Evolutionary conservation across 371 early-diverging fungal species (phyloP).

Genomic region (Thermomucor indicae-seudaticae): DNA sequence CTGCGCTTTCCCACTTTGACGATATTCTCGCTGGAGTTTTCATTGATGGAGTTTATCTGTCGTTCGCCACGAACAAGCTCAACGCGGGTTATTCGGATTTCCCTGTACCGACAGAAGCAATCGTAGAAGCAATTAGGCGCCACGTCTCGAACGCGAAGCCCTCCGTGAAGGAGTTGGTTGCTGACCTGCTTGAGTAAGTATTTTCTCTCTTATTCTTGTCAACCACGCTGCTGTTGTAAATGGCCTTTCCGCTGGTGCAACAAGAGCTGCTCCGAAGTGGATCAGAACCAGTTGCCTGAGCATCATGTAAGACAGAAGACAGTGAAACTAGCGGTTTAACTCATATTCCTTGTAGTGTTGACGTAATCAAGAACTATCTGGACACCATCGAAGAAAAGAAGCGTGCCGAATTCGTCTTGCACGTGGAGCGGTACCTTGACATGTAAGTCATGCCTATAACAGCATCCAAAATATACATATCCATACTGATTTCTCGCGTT

Average conservation of each 20-base stretch:
- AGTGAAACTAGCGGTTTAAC: too few relatives aligned
- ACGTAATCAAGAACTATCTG: too few relatives aligned
- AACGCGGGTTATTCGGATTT: constrained; percentile 29
- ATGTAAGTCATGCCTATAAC: too few relatives aligned
- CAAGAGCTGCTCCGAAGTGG: constrained; percentile 19
- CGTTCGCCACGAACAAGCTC: constrained; percentile 70
- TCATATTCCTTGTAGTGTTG: too few relatives aligned
- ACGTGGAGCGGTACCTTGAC: constrained; percentile 46
- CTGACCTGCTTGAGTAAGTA: constrained; percentile 20
- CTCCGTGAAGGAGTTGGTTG: constrained; percentile 36
- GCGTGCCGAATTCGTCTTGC: too few relatives aligned
- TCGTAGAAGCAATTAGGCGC: constrained; percentile 52
- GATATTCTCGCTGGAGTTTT: constrained; percentile 69
- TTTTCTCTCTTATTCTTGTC: too few relatives aligned
- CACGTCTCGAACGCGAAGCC: constrained; percentile 37
- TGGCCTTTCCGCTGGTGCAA: constrained; percentile 36
- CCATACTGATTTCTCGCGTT: constrained; percentile 14
- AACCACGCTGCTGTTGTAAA: too few relatives aligned
- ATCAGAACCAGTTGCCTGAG: constrained; percentile 36
- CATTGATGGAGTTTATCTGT: constrained; percentile 60
- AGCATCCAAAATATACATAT: too few relatives aligned
- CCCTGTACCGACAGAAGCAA: constrained; percentile 24
- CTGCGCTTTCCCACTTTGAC: constrained; percentile 63
- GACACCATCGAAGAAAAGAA: too few relatives aligned
- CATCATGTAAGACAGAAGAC: too few relatives aligned